These are phyloP conservation scores for Fraxinus pennsylvanica DNA, from an alignment of 257 asterid species.

Conservation along the genomic window DNA sequence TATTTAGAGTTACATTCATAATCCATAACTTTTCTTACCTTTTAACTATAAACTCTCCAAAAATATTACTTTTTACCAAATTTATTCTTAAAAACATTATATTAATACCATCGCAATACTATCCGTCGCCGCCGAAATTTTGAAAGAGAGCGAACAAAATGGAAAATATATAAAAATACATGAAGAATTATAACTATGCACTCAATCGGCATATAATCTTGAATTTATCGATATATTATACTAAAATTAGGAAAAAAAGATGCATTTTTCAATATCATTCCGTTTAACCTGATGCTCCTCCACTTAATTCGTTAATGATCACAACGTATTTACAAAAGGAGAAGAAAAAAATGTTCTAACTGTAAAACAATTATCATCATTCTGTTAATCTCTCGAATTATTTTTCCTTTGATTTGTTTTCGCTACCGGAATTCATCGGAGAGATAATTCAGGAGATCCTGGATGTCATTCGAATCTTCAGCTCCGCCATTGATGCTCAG, in stretches of 20 bases:
- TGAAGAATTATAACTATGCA: too few relatives aligned
- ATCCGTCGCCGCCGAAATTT: too few relatives aligned
- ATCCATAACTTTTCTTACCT: too few relatives aligned
- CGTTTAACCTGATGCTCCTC: background rate
- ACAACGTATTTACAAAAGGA: background rate
- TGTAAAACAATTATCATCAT: background rate
- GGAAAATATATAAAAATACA: too few relatives aligned
- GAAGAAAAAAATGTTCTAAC: background rate
- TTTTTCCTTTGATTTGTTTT: background rate
- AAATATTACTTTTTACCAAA: too few relatives aligned
- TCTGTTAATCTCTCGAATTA: background rate
- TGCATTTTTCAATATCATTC: background rate
- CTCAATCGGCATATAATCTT: too few relatives aligned
- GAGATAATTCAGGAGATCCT: conserved; percentile 39
- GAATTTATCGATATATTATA: too few relatives aligned
- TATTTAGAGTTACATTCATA: too few relatives aligned
- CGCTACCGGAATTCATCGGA: conserved; percentile 26
- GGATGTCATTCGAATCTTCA: conserved; percentile 19
- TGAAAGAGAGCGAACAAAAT: too few relatives aligned
- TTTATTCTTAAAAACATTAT: too few relatives aligned
- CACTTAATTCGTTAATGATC: background rate
- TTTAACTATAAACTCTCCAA: too few relatives aligned
- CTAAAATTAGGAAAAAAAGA: background rate
- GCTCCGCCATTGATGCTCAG: conserved; percentile 24
- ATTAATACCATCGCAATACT: too few relatives aligned